Percentiles rank a stretch among this genome's conserved stretches.
These are phyloP conservation scores for Alternaria tenuissima DNA, from an alignment of 2,329 filamentous ascomycete genomes.

Conservation along the genomic window DNA sequence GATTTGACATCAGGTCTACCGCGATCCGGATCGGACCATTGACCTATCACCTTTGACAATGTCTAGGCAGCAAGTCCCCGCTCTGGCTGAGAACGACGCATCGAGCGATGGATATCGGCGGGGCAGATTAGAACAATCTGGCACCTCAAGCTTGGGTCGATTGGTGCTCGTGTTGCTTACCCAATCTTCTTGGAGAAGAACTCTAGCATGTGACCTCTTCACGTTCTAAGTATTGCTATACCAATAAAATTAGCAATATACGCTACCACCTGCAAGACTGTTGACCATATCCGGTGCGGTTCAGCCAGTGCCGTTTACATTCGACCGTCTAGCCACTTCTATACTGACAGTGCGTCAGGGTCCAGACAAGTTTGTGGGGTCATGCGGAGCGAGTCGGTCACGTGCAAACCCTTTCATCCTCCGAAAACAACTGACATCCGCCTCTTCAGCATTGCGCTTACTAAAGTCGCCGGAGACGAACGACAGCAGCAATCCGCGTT, in stretches of 20 bases:
- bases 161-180: not conserved
- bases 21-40: not conserved
- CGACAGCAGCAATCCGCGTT: not conserved
- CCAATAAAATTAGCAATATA: not conserved
- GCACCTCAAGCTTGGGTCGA: not conserved
- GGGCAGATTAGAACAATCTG: not conserved
- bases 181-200: not conserved
- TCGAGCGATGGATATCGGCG: not conserved
- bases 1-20: not conserved
- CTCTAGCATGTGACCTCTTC: not conserved
- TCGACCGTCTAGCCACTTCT: not conserved
- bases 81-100: not conserved
- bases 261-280: not conserved
- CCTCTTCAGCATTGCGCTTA: not conserved
- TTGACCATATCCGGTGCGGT: not conserved
- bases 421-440: not conserved
- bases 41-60: not conserved
- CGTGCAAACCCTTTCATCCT: not conserved
- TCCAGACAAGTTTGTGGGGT: slow-evolving; percentile 1
- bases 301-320: not conserved
- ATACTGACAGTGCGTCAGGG: not conserved
- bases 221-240: not conserved
- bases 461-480: not conserved
- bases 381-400: not conserved
- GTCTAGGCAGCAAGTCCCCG: not conserved